These are phyloP conservation scores for Larix kaempferi DNA, from an alignment of 75 land plant genomes.

Conservation along the genomic window DNA sequence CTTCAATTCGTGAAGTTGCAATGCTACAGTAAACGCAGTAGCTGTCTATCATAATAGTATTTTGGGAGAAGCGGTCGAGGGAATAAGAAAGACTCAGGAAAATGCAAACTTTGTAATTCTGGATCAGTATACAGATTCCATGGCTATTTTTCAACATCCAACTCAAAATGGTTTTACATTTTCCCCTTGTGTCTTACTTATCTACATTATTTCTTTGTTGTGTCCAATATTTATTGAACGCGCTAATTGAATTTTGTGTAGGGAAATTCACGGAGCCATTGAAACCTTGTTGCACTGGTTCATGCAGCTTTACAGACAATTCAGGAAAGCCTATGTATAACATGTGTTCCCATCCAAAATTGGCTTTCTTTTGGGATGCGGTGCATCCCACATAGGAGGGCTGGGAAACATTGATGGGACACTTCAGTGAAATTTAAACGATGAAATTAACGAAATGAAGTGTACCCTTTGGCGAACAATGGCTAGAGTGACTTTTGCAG, in stretches of 20 bases:
- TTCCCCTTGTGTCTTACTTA: too few species aligned
- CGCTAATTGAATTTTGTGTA: neutral
- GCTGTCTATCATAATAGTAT: constrained; percentile 16
- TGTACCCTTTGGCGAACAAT: too few species aligned
- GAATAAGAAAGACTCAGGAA: neutral
- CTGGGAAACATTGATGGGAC: constrained; percentile 4
- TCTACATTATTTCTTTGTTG: neutral
- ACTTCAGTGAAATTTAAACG: too few species aligned
- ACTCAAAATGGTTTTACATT: neutral
- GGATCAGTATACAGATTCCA: constrained; percentile 10
- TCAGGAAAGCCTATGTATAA: constrained; percentile 23
- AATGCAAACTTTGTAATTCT: constrained; percentile 3
- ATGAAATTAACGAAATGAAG: too few species aligned
- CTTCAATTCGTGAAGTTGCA: too few species aligned
- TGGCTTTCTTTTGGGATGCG: constrained; percentile 49
- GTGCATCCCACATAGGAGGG: constrained; percentile 37
- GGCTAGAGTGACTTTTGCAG: too few species aligned
- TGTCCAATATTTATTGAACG: too few species aligned
- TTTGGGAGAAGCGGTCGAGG: neutral
- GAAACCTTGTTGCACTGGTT: constrained; percentile 33
- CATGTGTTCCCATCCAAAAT: constrained; percentile 18
- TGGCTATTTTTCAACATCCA: neutral
- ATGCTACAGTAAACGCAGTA: neutral
- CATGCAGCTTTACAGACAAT: neutral
- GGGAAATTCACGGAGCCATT: neutral